Base-by-base conservation (phyloP, 805 yeast species). In the Debaryomyces hansenii region DNA sequence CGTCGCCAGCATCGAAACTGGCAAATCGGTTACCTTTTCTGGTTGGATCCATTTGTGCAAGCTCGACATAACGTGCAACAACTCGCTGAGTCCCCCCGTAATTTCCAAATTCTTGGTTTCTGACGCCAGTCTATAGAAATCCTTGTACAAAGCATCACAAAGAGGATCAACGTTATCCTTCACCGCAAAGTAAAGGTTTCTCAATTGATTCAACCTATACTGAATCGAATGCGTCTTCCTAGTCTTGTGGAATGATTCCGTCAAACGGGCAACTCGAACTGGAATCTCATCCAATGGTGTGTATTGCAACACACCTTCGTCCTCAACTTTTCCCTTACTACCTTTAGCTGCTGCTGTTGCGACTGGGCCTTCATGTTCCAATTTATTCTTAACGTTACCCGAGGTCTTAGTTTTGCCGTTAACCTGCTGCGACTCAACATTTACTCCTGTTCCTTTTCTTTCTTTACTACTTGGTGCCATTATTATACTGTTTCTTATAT, bases 81-180 rank as follows among this genome's bases (percentile, higher is more conserved):
- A 62, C 57, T 88, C 96, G 46, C 68, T 69, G 44, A 80, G 61
- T 1, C 75, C 57, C 1, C 76, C 74, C 5, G 67, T 64, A 18
- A 82, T 52, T 62, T 92, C 98, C 40, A 79, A 62, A 29, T 79
- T 57, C 41, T 70, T 67, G 0, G 92, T 77, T 61, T 92, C 97
- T 31, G 71, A 66, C 2, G 69, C 66, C 1, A 87, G 63, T 47
- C 92, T 78, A 63, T 83, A 75, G 64, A 90, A 82, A 59, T 92
- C 98, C 51, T 72, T 60, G 18, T 66, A 51, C 51, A 90, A 65
- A 0, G 96, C 90, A 2, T 69, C 77, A 34, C 75, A 63, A 32
- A 92, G 56, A 10, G 59, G 67, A 4, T 79, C 82, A 42, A 69
- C 74, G 57, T 83, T 75, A 59, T 86, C 90, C 49, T 72, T 66